phyloP scores from a whole-genome alignment of 106 monocot genomes.

The Acanthochlamys bracteata region DNA sequence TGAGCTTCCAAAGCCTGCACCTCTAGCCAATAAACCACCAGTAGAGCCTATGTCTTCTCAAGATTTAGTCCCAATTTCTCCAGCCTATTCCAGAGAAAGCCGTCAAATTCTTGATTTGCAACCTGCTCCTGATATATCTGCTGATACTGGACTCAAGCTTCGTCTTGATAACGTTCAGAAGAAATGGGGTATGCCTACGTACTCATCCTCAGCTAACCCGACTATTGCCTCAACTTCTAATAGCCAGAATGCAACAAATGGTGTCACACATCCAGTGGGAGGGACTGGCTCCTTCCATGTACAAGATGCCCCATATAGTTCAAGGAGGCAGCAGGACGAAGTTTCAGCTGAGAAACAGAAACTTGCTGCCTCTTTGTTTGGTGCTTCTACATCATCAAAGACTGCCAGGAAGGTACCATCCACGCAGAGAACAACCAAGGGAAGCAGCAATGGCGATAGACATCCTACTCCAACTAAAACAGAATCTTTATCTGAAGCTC shows the following conservation, averaged over 20 bases:
- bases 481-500: slow-evolving; percentile 15
- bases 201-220: slow-evolving; percentile 49
- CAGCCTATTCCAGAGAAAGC: slow-evolving; percentile 37
- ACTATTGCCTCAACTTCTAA: slow-evolving; percentile 30
- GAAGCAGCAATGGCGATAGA: slow-evolving; percentile 21
- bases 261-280: slow-evolving; percentile 15
- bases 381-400: slow-evolving; percentile 51
- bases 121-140: slow-evolving; percentile 24
- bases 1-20: slow-evolving; percentile 69
- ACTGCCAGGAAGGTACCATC: slow-evolving; percentile 46
- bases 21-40: slow-evolving; percentile 15
- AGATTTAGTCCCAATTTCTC: slow-evolving; percentile 44
- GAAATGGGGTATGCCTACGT: slow-evolving; percentile 89
- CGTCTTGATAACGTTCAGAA: slow-evolving; percentile 84
- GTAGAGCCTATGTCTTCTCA: slow-evolving; percentile 16
- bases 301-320: slow-evolving; percentile 29
- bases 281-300: slow-evolving; percentile 12
- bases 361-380: slow-evolving; percentile 90
- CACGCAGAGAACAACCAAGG: slow-evolving; percentile 28
- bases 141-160: slow-evolving; percentile 48
- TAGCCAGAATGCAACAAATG: slow-evolving; percentile 44
- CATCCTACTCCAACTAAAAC: slow-evolving; percentile 11
- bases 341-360: slow-evolving; percentile 88
- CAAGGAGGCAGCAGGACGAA: slow-evolving; percentile 47
- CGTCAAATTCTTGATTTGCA: slow-evolving; percentile 16